Conservation (phyloP, 805 yeast species). For the Saturnispora serradocipensis region DNA sequence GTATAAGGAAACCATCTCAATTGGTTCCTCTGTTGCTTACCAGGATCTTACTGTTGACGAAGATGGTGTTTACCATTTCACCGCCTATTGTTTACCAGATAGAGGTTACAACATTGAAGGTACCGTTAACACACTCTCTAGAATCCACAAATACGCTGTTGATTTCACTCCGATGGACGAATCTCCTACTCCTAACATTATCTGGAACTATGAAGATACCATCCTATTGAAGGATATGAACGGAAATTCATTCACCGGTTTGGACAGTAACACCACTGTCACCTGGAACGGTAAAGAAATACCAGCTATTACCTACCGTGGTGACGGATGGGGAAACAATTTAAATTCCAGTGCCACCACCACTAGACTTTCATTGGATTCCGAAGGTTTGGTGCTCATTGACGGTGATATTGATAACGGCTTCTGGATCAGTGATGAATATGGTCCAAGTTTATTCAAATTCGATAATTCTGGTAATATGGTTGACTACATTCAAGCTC, state of each 20-base stretch:
- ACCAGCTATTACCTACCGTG: constrained; percentile 23
- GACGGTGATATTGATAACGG: constrained; percentile 25
- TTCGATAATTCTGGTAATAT: constrained; percentile 22
- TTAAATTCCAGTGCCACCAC: constrained; percentile 15
- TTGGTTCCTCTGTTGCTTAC: constrained; percentile 25
- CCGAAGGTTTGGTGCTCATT: constrained; percentile 23
- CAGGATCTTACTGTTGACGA: constrained; percentile 18
- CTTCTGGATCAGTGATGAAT: constrained; percentile 28
- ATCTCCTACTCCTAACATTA: constrained; percentile 17
- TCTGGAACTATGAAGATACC: constrained; percentile 24
- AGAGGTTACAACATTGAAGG: constrained; percentile 29
- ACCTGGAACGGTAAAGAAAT: constrained; percentile 18
- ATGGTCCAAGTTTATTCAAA: constrained; percentile 26
- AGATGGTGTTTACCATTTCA: constrained; percentile 21
- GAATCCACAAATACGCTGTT: constrained; percentile 21
- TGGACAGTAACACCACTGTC: constrained; percentile 24
- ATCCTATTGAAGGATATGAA: constrained; percentile 25
- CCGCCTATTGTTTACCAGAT: constrained; percentile 25
- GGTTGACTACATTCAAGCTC: constrained; percentile 23
- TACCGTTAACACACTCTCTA: constrained; percentile 21
- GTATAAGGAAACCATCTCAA: constrained; percentile 25
- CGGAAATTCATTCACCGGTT: constrained; percentile 23
- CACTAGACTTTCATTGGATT: constrained; percentile 24
- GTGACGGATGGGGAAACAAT: constrained; percentile 27
- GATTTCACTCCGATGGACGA: constrained; percentile 19